Evolutionary conservation across 1,284 basidiomycete species (phyloP), one percentile per base, ranked within the genome.

Genomic region (Apiotrichum gracile): DNA sequence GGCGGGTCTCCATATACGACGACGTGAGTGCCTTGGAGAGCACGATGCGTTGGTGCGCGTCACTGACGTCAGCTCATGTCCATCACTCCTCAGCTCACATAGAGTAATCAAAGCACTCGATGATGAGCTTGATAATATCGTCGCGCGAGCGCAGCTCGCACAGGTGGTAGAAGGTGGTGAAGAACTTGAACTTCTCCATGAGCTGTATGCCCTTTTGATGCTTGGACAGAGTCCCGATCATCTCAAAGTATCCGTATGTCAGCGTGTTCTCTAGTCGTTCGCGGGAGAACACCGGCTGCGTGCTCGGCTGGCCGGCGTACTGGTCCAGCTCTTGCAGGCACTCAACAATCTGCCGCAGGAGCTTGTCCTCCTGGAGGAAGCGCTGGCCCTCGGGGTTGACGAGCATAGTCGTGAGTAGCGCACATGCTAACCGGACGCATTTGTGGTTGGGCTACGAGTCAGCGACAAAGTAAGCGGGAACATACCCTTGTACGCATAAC

Each of bases 1-100:
- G 76, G 25, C 96, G 86, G 49, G 93, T 85, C 64, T 89, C 87
- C 77, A 87, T 86, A 72, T 91, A 89, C 67, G 84, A 88, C 1
- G 92, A 94, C 0, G 93, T 97, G 31, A 98, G 77, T 0, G 92
- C 89, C 69, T 97, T 97, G 12, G 90, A 90, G 17, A 97, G 76
- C 10, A 97, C 85, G 42, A 97, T 87, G 22, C 92, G 84, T 1
- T 91, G 83, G 75, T 97, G 92, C 0, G 91, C 91, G 72, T 96
- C 90, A 55, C 91, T 96, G 60, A 14, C 49, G 24, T 42, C 8
- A 29, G 35, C 45, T 58, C 25, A 51, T 19, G 10, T 19, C 37
- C n/a, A 17, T 16, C 16, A 17, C 8, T 7, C 8, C 16, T 4
- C n/a, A 38, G 33, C 37, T 60, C 62, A 92, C 91, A 86, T 83